Evolutionary conservation across 2,329 filamentous ascomycete species (phyloP).

Genomic region (Aspergillus novofumigatus): DNA sequence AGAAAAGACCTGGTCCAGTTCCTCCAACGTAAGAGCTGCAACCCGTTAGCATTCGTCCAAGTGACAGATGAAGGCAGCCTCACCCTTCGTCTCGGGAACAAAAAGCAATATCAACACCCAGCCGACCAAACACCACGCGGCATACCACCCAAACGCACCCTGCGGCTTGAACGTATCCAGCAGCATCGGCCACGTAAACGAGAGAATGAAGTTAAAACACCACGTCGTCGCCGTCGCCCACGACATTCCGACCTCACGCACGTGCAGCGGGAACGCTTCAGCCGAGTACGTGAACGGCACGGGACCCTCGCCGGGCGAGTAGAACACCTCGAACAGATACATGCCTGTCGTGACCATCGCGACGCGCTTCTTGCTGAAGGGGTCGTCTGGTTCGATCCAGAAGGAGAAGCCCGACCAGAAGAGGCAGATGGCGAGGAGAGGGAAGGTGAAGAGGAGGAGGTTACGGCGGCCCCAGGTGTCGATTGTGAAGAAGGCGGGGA

Average conservation of each 20-base stretch:
- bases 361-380: conserved; percentile 30
- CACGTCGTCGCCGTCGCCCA: conserved; percentile 60
- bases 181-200: conserved; percentile 52
- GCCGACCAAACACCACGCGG: conserved; percentile 39
- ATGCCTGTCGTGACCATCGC: conserved; percentile 41
- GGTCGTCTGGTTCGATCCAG: conserved; percentile 43
- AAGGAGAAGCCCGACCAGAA: conserved; percentile 53
- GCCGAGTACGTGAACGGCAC: conserved; percentile 66
- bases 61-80: conserved; percentile 3
- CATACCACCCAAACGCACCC: conserved; percentile 52
- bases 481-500: conserved; percentile 62
- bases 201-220: conserved; percentile 54
- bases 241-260: conserved; percentile 60
- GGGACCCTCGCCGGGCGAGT: conserved; percentile 58
- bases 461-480: conserved; percentile 65
- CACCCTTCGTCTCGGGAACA: conserved; percentile 40
- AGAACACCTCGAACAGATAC: conserved; percentile 43
- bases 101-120: conserved; percentile 45
- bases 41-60: neutral
- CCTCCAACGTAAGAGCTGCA: conserved; percentile 40
- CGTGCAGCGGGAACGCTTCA: conserved; percentile 62
- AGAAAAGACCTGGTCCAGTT: conserved; percentile 52
- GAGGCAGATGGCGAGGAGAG: conserved; percentile 56
- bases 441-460: conserved; percentile 61
- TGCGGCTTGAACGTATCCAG: conserved; percentile 45